Percentiles rank a stretch among this genome's conserved stretches.
Evolutionary conservation across 108 stramenopile species (phyloP).

Genomic region (Pseudonitzschia pungens): DNA sequence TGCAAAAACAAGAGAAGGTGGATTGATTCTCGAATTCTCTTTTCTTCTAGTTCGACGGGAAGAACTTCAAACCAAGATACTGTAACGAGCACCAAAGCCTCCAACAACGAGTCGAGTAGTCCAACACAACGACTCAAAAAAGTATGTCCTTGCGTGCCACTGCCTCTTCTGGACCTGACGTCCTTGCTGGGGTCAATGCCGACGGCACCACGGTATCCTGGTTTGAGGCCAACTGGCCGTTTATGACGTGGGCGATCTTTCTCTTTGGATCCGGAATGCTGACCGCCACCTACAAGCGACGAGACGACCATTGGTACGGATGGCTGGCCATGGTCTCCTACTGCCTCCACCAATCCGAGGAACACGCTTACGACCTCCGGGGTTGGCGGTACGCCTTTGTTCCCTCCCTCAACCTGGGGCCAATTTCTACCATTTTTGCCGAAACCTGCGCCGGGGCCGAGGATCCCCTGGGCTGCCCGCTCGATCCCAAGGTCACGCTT

Average conservation of each 20-base stretch:
- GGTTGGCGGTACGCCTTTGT: constrained; percentile 1
- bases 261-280: background rate
- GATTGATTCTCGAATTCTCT: too few relatives aligned
- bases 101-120: too few relatives aligned
- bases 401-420: background rate
- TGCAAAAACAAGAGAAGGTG: too few relatives aligned
- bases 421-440: background rate
- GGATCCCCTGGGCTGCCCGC: background rate
- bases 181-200: background rate
- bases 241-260: background rate
- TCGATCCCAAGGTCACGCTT: constrained; percentile 3
- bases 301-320: background rate
- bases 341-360: constrained; percentile 1
- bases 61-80: too few relatives aligned
- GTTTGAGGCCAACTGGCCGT: background rate
- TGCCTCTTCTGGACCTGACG: background rate
- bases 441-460: background rate
- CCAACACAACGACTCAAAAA: too few relatives aligned
- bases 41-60: too few relatives aligned
- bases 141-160: background rate
- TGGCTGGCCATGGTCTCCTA: background rate
- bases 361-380: background rate
- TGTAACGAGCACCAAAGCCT: too few relatives aligned
- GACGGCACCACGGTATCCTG: background rate
- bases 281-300: background rate